Conservation (phyloP, 106 monocot species). For the Acanthochlamys bracteata region DNA sequence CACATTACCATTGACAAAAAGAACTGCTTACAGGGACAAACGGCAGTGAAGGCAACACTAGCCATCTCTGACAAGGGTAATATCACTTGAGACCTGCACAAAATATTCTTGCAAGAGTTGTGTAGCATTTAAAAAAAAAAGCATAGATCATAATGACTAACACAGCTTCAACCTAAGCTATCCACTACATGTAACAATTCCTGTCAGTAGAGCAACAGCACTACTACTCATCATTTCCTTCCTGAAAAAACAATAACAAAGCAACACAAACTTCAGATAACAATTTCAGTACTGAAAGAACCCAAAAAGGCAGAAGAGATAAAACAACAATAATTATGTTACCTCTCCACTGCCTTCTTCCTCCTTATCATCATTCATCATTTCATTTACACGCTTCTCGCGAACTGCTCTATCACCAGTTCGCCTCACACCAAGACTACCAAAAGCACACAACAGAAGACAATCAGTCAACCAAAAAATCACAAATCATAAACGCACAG, state of each 20-base stretch:
- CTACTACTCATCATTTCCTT: neutral
- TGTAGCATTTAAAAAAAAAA: neutral
- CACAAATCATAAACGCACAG: neutral
- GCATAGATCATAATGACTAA: neutral
- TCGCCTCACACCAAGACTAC: constrained; percentile 47
- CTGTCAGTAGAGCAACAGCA: neutral
- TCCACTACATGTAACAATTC: neutral
- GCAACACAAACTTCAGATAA: neutral
- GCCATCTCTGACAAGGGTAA: neutral
- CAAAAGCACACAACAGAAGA: neutral
- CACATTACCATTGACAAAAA: too few relatives aligned
- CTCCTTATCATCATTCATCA: constrained; percentile 1
- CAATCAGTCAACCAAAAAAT: neutral
- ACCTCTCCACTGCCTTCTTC: neutral
- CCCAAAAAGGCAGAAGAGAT: neutral
- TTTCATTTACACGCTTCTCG: constrained; percentile 59
- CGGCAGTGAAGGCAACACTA: neutral
- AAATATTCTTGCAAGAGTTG: neutral
- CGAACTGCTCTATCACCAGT: constrained; percentile 7
- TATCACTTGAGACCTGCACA: neutral
- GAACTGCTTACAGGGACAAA: neutral
- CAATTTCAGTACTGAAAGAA: neutral
- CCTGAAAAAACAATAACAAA: neutral
- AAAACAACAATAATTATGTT: too few relatives aligned
- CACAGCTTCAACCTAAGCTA: neutral